phyloP scores from a whole-genome alignment of 78 protist species.

The Thecamonas trahens region DNA sequence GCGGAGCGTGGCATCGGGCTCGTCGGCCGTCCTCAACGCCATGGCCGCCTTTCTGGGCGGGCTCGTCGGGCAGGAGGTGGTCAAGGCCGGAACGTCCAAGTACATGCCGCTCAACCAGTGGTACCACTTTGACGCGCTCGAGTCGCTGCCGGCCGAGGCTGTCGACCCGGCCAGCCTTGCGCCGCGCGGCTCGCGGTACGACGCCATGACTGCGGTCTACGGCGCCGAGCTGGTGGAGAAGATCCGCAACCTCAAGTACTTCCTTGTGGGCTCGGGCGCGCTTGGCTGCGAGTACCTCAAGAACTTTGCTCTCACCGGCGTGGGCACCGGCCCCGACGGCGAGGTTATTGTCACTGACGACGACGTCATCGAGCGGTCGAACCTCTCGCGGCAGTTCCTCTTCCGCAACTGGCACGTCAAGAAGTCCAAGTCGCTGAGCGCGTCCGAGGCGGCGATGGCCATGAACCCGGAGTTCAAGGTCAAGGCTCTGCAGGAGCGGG shows the following conservation, averaged over 20 bases:
- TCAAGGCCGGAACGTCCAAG: conserved; percentile 85
- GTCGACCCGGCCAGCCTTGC: background rate
- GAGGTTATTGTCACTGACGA: conserved; percentile 87
- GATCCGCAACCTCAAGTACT: conserved; percentile 11
- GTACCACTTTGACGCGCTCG: conserved; percentile 65
- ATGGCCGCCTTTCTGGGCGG: conserved; percentile 80
- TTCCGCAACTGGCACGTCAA: conserved; percentile 79
- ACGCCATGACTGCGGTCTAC: conserved; percentile 78
- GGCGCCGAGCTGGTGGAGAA: conserved; percentile 58
- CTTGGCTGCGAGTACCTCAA: conserved; percentile 97
- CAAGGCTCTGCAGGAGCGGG: conserved; percentile 43
- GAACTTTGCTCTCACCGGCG: conserved; percentile 87
- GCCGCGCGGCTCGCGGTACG: conserved; percentile 70
- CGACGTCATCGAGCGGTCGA: conserved; percentile 92
- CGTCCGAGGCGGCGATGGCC: conserved; percentile 79
- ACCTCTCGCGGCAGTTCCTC: conserved; percentile 94
- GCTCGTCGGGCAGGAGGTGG: conserved; percentile 85
- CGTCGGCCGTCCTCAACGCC: conserved; percentile 63
- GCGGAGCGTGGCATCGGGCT: conserved; percentile 26
- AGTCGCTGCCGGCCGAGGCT: conserved; percentile 16
- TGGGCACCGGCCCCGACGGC: conserved; percentile 61
- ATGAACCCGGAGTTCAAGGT: conserved; percentile 87
- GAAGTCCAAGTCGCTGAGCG: conserved; percentile 73
- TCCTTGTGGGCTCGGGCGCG: conserved; percentile 98
- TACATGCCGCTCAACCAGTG: conserved; percentile 84